Conservation (phyloP, 2,329 filamentous ascomycete genomes). For the Endothia cerciana region DNA sequence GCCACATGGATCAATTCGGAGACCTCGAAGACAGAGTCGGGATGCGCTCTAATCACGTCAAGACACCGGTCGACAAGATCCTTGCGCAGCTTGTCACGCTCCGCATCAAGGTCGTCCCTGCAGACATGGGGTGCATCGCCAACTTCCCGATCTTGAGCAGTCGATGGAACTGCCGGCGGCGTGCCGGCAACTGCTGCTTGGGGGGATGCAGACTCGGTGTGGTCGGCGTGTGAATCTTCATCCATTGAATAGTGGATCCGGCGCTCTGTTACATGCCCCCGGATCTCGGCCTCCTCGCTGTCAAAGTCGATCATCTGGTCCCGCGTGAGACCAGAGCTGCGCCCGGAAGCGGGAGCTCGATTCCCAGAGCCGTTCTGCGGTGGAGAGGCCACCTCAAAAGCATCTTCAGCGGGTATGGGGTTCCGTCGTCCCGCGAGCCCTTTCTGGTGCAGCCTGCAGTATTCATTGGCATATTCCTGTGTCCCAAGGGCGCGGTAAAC, state of each 20-base stretch:
- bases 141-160: slow-evolving; percentile 29
- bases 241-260: slow-evolving; percentile 35
- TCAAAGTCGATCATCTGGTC: slow-evolving; percentile 39
- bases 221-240: slow-evolving; percentile 31
- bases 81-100: slow-evolving; percentile 71
- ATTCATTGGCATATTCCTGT: slow-evolving; percentile 65
- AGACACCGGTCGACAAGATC: slow-evolving; percentile 88
- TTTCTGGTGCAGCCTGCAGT: slow-evolving; percentile 68
- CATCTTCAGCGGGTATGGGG: slow-evolving; percentile 67
- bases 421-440: slow-evolving; percentile 64
- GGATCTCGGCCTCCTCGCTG: slow-evolving; percentile 35
- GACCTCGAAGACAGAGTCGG: slow-evolving; percentile 87
- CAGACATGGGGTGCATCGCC: slow-evolving; percentile 51
- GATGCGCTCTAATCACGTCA: slow-evolving; percentile 86
- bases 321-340: slow-evolving; percentile 28
- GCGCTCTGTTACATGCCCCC: slow-evolving; percentile 32
- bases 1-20: slow-evolving; percentile 82
- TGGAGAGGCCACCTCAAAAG: slow-evolving; percentile 40
- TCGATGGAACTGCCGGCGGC: slow-evolving; percentile 31
- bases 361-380: slow-evolving; percentile 37
- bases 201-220: slow-evolving; percentile 15
- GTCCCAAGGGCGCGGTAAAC: slow-evolving; percentile 80
- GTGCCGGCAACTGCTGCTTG: slow-evolving; percentile 12
- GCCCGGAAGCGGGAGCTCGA: slow-evolving; percentile 21
- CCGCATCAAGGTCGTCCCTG: slow-evolving; percentile 78